phyloP scores from a whole-genome alignment of 2,329 filamentous ascomycete species.

The Aspergillus sergii region DNA sequence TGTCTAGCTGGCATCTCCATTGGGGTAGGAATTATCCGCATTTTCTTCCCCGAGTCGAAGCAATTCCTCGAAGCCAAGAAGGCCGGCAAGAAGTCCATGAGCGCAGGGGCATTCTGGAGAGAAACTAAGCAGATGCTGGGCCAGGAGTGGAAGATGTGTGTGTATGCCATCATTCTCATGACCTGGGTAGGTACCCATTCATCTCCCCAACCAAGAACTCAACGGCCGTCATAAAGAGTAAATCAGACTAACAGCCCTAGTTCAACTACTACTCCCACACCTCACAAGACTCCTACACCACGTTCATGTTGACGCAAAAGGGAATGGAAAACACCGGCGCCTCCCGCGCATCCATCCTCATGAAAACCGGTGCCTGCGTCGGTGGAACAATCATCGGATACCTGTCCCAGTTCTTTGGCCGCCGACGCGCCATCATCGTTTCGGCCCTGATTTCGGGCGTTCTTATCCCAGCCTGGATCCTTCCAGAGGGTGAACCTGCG shows the following conservation, averaged over 20 bases:
- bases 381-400: constrained; percentile 61
- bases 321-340: constrained; percentile 65
- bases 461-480: constrained; percentile 75
- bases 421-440: constrained; percentile 58
- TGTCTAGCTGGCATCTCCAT: constrained; percentile 34
- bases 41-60: constrained; percentile 71
- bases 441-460: constrained; percentile 66
- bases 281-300: constrained; percentile 79
- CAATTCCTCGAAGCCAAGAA: constrained; percentile 73
- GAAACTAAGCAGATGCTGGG: constrained; percentile 70
- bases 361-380: constrained; percentile 76
- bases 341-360: constrained; percentile 75
- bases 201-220: too few species aligned
- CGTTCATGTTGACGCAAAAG: constrained; percentile 75
- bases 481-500: constrained; percentile 44
- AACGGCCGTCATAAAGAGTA: neutral
- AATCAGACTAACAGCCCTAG: constrained; percentile 14
- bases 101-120: constrained; percentile 62
- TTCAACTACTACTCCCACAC: constrained; percentile 77
- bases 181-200: constrained; percentile 53
- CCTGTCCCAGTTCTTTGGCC: constrained; percentile 72
- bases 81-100: constrained; percentile 54
- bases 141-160: constrained; percentile 73
- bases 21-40: constrained; percentile 66
- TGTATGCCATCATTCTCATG: constrained; percentile 80